These are phyloP conservation scores for Penicillium frequentans DNA, from an alignment of 2,329 filamentous ascomycete genomes.

Conservation along the genomic window DNA sequence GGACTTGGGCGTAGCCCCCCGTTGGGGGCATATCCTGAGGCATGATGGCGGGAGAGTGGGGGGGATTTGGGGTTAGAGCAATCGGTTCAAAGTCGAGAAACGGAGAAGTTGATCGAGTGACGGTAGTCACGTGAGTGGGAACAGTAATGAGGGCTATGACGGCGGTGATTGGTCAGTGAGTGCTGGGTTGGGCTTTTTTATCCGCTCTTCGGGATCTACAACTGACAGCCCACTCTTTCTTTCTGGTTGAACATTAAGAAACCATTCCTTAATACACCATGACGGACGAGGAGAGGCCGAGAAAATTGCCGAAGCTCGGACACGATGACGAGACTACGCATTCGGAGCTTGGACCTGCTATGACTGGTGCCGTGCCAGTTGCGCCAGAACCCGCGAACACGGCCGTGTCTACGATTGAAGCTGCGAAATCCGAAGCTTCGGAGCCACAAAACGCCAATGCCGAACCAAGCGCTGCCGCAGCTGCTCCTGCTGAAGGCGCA, in stretches of 20 bases:
- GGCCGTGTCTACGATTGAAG: constrained; percentile 7
- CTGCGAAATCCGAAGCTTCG: constrained; percentile 4
- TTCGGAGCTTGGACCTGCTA: constrained; percentile 27
- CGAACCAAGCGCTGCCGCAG: background rate
- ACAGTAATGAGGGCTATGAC: constrained; percentile 33
- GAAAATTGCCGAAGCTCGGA: constrained; percentile 56
- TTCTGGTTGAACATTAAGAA: background rate
- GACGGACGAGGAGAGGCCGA: constrained; percentile 58
- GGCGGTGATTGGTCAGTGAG: constrained; percentile 28
- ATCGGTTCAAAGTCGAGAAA: constrained; percentile 14
- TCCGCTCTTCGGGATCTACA: constrained; percentile 16
- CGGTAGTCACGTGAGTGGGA: constrained; percentile 28
- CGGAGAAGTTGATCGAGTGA: constrained; percentile 30
- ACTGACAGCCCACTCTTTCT: constrained; percentile 9
- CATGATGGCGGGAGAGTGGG: constrained; percentile 58
- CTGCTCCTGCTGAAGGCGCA: background rate
- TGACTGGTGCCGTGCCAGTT: constrained; percentile 30
- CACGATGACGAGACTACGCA: constrained; percentile 26
- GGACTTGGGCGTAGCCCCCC: constrained; percentile 93
- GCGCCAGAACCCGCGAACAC: constrained; percentile 13
- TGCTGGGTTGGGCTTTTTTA: constrained; percentile 15
- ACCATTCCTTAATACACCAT: background rate
- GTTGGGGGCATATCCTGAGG: constrained; percentile 95
- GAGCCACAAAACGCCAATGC: constrained; percentile 3
- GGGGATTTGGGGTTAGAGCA: constrained; percentile 20